These are phyloP conservation scores for Onygenales sp. DNA, from an alignment of 2,329 filamentous ascomycete species.

Conservation along the genomic window DNA sequence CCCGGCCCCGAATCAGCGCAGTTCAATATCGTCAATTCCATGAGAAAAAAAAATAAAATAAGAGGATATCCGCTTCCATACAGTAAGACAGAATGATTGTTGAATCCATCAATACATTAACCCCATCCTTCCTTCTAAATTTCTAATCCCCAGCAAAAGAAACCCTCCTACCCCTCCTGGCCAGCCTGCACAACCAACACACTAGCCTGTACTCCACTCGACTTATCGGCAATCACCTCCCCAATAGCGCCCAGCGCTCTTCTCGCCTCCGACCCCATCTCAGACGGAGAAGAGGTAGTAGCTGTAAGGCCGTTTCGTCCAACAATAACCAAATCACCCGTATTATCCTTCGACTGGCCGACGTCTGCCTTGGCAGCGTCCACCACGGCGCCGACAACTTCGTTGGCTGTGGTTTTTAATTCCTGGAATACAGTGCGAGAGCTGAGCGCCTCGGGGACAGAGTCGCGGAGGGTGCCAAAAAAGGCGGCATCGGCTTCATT, in stretches of 20 bases:
- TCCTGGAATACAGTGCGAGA: conserved; percentile 48
- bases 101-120: too few species aligned
- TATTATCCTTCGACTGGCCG: conserved; percentile 52
- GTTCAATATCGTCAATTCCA: too few species aligned
- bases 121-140: too few species aligned
- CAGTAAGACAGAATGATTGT: too few species aligned
- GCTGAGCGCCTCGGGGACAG: conserved; percentile 42
- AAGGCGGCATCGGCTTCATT: conserved; percentile 43
- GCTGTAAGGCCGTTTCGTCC: conserved; percentile 10
- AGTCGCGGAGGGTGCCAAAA: conserved; percentile 48
- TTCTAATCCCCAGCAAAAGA: too few species aligned
- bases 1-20: too few species aligned
- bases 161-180: conserved; percentile 18
- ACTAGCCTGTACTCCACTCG: conserved; percentile 53
- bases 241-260: conserved; percentile 25
- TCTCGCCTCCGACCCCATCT: conserved; percentile 21
- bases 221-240: conserved; percentile 42
- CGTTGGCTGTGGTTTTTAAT: conserved; percentile 18
- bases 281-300: conserved; percentile 24
- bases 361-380: conserved; percentile 50
- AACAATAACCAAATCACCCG: conserved; percentile 61
- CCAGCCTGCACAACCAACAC: conserved; percentile 60
- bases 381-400: conserved; percentile 39
- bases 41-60: too few species aligned
- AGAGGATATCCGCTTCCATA: too few species aligned